Conservation (phyloP, 176 grass and related monocot genomes). For the Zoysia japonica region DNA sequence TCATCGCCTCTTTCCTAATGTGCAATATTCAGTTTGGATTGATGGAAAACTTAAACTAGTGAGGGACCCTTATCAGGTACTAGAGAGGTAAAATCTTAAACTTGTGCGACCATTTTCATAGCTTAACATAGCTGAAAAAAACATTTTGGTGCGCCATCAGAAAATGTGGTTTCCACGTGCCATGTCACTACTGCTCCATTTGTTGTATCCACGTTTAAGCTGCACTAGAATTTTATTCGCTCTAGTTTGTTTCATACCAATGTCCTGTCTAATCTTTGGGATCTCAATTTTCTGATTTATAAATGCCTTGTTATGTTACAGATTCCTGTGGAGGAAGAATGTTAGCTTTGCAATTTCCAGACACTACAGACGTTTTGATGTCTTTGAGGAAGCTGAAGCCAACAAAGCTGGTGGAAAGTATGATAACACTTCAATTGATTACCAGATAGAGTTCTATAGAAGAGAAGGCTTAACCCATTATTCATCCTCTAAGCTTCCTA, state of each 20-base stretch:
- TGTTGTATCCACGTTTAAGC: conserved; percentile 10
- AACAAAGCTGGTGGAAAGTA: conserved; percentile 98
- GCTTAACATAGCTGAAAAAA: conserved; percentile 23
- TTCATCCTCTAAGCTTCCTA: conserved; percentile 87
- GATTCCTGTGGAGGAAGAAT: conserved; percentile 97
- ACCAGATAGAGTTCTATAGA: conserved; percentile 95
- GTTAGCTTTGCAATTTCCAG: conserved; percentile 87
- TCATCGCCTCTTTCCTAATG: conserved; percentile 94
- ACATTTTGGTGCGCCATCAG: conserved; percentile 16
- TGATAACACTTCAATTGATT: conserved; percentile 90
- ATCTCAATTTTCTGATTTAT: conserved; percentile 33
- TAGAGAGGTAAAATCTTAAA: conserved; percentile 76
- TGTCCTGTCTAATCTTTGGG: conserved; percentile 1
- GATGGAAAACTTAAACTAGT: conserved; percentile 98
- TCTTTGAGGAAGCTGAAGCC: conserved; percentile 98
- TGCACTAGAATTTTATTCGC: background rate
- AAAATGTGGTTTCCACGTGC: conserved; percentile 6
- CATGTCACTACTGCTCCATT: conserved; percentile 17
- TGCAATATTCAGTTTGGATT: conserved; percentile 86
- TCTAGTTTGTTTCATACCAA: conserved; percentile 11
- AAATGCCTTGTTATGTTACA: conserved; percentile 36
- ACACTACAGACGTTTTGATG: conserved; percentile 96
- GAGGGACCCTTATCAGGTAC: conserved; percentile 83
- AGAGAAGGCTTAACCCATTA: conserved; percentile 95
- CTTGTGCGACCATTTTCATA: conserved; percentile 30